Evolutionary conservation across 2,329 filamentous ascomycete genomes (phyloP).

Genomic region (Beauveria brongniartii): DNA sequence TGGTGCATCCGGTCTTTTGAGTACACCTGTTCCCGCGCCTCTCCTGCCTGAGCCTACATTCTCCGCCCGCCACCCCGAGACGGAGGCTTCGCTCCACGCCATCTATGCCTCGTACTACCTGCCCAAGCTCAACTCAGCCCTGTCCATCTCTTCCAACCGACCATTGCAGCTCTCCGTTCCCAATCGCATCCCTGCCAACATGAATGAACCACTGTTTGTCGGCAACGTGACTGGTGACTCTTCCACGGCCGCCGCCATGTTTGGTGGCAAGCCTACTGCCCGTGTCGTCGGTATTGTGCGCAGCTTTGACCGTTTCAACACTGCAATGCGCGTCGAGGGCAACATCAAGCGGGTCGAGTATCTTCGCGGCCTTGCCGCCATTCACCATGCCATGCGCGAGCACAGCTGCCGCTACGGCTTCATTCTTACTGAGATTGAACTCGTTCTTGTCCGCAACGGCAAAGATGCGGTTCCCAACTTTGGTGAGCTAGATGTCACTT

Average conservation of each 20-base stretch:
- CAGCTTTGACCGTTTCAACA: conserved; percentile 91
- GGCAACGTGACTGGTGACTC: conserved; percentile 52
- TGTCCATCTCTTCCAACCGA: conserved; percentile 64
- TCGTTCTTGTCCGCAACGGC: conserved; percentile 81
- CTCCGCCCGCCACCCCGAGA: conserved; percentile 63
- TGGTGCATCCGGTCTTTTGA: conserved; percentile 63
- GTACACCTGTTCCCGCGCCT: conserved; percentile 54
- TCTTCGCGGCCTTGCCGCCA: conserved; percentile 73
- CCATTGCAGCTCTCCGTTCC: conserved; percentile 48
- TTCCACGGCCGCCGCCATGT: conserved; percentile 45
- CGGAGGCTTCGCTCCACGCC: conserved; percentile 64
- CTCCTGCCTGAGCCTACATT: conserved; percentile 52
- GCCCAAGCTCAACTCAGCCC: conserved; percentile 77
- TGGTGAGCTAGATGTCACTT: conserved; percentile 73
- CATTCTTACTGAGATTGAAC: conserved; percentile 92
- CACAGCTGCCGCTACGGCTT: conserved; percentile 91
- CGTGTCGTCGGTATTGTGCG: conserved; percentile 81
- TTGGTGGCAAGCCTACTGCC: conserved; percentile 38
- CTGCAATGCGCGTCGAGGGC: conserved; percentile 79
- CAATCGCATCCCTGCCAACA: conserved; percentile 23
- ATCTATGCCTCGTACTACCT: conserved; percentile 74
- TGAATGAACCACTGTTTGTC: conserved; percentile 54
- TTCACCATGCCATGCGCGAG: conserved; percentile 89
- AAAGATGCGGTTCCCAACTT: conserved; percentile 67
- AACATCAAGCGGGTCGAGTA: conserved; percentile 84